A percentile compares a stretch with the other conserved stretches of the same genome.
Evolutionary conservation across 2,329 filamentous ascomycete genomes (phyloP).

Genomic region (Arachnomyces sp.): DNA sequence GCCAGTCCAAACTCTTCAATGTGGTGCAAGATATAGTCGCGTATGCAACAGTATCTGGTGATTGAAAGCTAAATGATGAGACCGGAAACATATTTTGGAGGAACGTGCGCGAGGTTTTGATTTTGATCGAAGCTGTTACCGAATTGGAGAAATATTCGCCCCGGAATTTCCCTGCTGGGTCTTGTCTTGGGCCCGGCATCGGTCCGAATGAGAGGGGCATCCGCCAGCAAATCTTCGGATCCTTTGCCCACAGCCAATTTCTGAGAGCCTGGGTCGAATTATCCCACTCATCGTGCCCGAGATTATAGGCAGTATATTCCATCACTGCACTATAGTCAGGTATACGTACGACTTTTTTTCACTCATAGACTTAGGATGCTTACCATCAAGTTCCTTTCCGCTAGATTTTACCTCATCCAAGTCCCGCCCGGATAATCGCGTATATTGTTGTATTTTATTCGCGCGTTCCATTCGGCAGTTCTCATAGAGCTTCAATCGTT

Average conservation of each 20-base stretch:
- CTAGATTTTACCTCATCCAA: slow-evolving; percentile 1
- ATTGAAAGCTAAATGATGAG: slow-evolving; percentile 26
- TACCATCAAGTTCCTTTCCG: slow-evolving; percentile 5
- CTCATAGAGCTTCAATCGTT: slow-evolving; percentile 2
- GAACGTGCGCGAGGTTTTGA: slow-evolving; percentile 44
- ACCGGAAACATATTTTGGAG: slow-evolving; percentile 43
- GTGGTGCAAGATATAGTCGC: slow-evolving; percentile 38
- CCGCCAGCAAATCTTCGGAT: slow-evolving; percentile 34
- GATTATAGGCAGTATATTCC: slow-evolving; percentile 45
- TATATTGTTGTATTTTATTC: slow-evolving; percentile 3
- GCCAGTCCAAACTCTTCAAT: slow-evolving; percentile 50
- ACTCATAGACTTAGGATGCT: not conserved
- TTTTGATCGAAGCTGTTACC: slow-evolving; percentile 41
- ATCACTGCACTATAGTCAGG: slow-evolving; percentile 22
- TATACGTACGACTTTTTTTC: slow-evolving; percentile 4
- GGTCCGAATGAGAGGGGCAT: slow-evolving; percentile 43
- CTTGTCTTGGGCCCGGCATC: slow-evolving; percentile 40
- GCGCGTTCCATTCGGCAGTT: slow-evolving; percentile 3
- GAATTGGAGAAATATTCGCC: slow-evolving; percentile 29
- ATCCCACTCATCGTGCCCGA: slow-evolving; percentile 54
- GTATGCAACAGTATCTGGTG: slow-evolving; percentile 37
- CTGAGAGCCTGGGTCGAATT: slow-evolving; percentile 45
- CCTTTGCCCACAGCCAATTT: slow-evolving; percentile 40
- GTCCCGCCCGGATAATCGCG: slow-evolving; percentile 1
- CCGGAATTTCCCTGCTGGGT: slow-evolving; percentile 23